A percentile compares a stretch with the other conserved stretches of the same genome.
Evolutionary conservation across 1,284 basidiomycete genomes (phyloP).

Genomic region (Pulchroboletus neoregius): DNA sequence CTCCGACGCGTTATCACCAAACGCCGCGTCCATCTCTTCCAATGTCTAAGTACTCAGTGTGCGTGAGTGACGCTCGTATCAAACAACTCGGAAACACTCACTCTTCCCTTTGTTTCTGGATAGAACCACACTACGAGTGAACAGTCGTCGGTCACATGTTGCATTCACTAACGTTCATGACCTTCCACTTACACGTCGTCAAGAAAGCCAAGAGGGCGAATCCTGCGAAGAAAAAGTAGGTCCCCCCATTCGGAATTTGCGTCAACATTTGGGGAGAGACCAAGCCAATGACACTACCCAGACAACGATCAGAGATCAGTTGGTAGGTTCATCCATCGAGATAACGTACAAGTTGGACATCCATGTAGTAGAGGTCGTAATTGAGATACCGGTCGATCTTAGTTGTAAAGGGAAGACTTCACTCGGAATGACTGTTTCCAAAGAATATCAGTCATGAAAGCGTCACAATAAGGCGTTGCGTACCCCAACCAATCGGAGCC

Average conservation of each 20-base stretch:
- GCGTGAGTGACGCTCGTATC: conserved; percentile 8
- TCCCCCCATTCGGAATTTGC: conserved; percentile 23
- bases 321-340: not conserved
- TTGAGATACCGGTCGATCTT: conserved; percentile 34
- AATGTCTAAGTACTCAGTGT: conserved; percentile 24
- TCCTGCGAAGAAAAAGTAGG: conserved; percentile 33
- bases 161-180: not conserved
- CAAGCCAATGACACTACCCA: conserved; percentile 27
- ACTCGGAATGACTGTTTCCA: conserved; percentile 28
- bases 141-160: not conserved
- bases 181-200: conserved; percentile 27
- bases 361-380: conserved; percentile 33
- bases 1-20: conserved; percentile 31
- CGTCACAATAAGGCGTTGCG: not conserved
- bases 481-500: conserved; percentile 36
- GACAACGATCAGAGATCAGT: conserved; percentile 1
- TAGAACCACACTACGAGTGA: conserved; percentile 26
- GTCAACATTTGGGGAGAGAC: conserved; percentile 32
- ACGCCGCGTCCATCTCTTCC: conserved; percentile 35
- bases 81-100: conserved; percentile 12
- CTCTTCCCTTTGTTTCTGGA: conserved; percentile 33
- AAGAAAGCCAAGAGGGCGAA: conserved; percentile 29
- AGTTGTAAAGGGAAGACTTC: conserved; percentile 34
- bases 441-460: not conserved
- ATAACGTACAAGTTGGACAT: conserved; percentile 23